Evolutionary conservation across 208 protist species (phyloP).

Genomic region (Entamoeba moshkovskii): DNA sequence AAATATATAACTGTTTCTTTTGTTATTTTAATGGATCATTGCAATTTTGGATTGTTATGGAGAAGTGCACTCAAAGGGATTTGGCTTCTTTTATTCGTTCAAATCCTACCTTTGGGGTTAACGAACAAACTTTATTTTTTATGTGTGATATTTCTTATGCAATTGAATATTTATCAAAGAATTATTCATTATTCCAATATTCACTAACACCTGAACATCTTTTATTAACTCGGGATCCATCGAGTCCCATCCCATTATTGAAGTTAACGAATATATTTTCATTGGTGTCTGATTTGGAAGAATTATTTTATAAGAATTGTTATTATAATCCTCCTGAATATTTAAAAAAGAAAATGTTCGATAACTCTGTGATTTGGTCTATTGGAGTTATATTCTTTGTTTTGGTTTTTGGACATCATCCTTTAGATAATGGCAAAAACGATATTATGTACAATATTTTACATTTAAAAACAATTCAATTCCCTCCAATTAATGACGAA

Average conservation of each 20-base stretch:
- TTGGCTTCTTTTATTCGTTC: not conserved
- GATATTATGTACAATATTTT: not conserved
- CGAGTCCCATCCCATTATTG: not conserved
- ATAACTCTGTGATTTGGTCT: not conserved
- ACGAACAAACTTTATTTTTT: not conserved
- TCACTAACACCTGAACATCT: not conserved
- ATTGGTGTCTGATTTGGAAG: not conserved
- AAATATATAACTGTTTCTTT: not conserved
- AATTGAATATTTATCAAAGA: not conserved
- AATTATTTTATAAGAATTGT: not conserved
- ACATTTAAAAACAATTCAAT: not conserved
- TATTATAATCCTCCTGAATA: not conserved
- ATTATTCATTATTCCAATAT: not conserved
- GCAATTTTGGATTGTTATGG: not conserved
- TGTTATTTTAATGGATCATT: not conserved
- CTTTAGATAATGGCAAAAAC: not conserved
- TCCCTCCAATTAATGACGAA: not conserved
- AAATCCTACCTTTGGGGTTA: not conserved
- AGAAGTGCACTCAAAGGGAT: not conserved
- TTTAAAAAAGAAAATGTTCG: not conserved
- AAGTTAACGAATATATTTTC: not conserved
- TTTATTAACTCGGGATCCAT: not conserved
- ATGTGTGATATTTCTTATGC: not conserved
- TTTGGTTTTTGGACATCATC: not conserved
- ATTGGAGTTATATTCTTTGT: not conserved